A percentile compares a stretch with the other conserved stretches of the same genome.
These are phyloP conservation scores for Skeletonema menzelii DNA, from an alignment of 108 stramenopile species.

Conservation along the genomic window DNA sequence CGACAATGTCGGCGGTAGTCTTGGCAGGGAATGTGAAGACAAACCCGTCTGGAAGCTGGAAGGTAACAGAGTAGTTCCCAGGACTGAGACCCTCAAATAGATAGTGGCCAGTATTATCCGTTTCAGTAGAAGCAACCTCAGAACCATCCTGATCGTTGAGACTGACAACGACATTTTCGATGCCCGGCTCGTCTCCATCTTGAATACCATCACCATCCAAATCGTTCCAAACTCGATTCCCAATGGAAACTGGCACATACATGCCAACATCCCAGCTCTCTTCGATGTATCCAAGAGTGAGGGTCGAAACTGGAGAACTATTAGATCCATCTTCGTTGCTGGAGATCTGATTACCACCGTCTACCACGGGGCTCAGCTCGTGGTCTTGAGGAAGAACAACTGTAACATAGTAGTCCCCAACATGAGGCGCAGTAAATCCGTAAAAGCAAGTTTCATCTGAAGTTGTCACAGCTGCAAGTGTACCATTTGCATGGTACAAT, in stretches of 20 bases:
- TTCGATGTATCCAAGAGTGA: constrained; percentile 6
- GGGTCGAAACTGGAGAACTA: constrained; percentile 6
- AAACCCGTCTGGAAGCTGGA: constrained; percentile 32
- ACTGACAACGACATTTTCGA: constrained; percentile 21
- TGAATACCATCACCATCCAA: constrained; percentile 27
- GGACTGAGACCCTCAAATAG: constrained; percentile 22
- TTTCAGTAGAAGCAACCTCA: constrained; percentile 11
- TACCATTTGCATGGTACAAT: not conserved
- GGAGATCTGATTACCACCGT: constrained; percentile 23
- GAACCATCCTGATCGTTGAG: constrained; percentile 17
- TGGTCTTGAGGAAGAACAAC: constrained; percentile 19
- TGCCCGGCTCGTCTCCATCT: constrained; percentile 32
- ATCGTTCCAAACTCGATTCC: constrained; percentile 33
- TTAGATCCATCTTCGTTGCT: constrained; percentile 1
- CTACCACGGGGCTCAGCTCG: constrained; percentile 32
- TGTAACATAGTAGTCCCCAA: constrained; percentile 25
- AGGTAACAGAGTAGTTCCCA: constrained; percentile 40
- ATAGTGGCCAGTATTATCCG: constrained; percentile 36
- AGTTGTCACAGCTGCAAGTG: constrained; percentile 10
- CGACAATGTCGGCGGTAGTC: constrained; percentile 14
- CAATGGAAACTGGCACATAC: constrained; percentile 21
- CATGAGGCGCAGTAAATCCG: constrained; percentile 1
- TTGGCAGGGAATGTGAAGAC: constrained; percentile 41
- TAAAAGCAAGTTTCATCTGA: constrained; percentile 29
- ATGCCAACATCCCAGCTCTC: constrained; percentile 12